phyloP scores from a whole-genome alignment of 345 rosid species.

The Odontarrhena argentea region DNA sequence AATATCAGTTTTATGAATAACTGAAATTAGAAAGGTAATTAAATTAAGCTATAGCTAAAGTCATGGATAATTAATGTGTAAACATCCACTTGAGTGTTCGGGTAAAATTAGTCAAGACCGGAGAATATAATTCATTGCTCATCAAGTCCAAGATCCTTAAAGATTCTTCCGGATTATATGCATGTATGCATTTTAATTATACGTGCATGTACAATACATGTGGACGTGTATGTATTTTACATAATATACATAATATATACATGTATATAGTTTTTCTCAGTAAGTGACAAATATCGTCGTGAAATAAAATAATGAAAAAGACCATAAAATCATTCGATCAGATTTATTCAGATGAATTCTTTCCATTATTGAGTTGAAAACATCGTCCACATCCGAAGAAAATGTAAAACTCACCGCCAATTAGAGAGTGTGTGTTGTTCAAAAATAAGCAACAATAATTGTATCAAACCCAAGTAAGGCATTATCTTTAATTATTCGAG shows the following conservation, averaged over 20 bases:
- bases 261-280: background rate
- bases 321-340: conserved; percentile 9
- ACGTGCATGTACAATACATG: conserved; percentile 5
- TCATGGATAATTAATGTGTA: conserved; percentile 29
- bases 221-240: background rate
- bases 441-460: background rate
- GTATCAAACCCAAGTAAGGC: background rate
- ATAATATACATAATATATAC: background rate
- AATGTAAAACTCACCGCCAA: conserved; percentile 2
- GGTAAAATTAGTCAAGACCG: conserved; percentile 38
- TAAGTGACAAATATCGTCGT: background rate
- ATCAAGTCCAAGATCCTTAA: conserved; percentile 36
- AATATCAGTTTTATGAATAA: conserved; percentile 16
- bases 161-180: conserved; percentile 35
- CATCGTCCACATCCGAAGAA: conserved; percentile 12
- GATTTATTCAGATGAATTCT: background rate
- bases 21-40: background rate
- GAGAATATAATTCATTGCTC: conserved; percentile 43
- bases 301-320: conserved; percentile 1
- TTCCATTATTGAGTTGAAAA: conserved; percentile 33
- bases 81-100: conserved; percentile 43
- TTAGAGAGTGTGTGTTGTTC: conserved; percentile 11
- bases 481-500: background rate
- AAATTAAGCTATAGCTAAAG: background rate
- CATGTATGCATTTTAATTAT: conserved; percentile 26